Conservation (phyloP, 2,329 filamentous ascomycete genomes). For the Cladophialophora exuberans region DNA sequence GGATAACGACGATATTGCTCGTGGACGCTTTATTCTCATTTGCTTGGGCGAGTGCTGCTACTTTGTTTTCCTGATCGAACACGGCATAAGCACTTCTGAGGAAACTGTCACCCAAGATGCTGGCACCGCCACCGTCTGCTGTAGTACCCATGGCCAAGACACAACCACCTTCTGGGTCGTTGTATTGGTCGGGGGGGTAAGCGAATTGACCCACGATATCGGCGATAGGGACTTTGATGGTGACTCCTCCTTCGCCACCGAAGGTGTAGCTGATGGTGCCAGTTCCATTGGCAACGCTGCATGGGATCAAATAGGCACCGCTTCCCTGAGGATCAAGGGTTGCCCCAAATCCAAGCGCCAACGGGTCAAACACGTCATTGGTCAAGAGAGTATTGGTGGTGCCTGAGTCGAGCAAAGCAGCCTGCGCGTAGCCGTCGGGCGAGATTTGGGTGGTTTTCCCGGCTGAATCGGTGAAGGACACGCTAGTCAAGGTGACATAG, state of each 20-base stretch:
- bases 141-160: slow-evolving; percentile 63
- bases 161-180: slow-evolving; percentile 60
- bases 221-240: slow-evolving; percentile 39
- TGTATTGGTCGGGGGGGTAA: slow-evolving; percentile 50
- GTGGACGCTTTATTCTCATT: slow-evolving; percentile 17
- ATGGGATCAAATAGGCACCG: slow-evolving; percentile 51
- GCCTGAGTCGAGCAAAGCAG: slow-evolving; percentile 73
- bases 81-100: slow-evolving; percentile 74
- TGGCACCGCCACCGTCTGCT: slow-evolving; percentile 57
- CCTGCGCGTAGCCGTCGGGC: slow-evolving; percentile 49
- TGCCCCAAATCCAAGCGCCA: slow-evolving; percentile 61
- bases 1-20: slow-evolving; percentile 23
- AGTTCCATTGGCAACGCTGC: slow-evolving; percentile 44
- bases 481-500: slow-evolving; percentile 48
- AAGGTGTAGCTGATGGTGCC: slow-evolving; percentile 55
- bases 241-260: slow-evolving; percentile 44
- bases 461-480: slow-evolving; percentile 49
- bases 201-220: slow-evolving; percentile 56
- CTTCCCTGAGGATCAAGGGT: slow-evolving; percentile 37
- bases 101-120: slow-evolving; percentile 75
- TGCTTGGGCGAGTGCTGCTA: slow-evolving; percentile 66
- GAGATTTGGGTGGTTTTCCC: slow-evolving; percentile 44
- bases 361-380: slow-evolving; percentile 56
- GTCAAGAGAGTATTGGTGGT: slow-evolving; percentile 72
- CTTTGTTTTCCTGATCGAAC: slow-evolving; percentile 72